Conservation (phyloP, 345 rosid genomes). For the Acer saccharum region DNA sequence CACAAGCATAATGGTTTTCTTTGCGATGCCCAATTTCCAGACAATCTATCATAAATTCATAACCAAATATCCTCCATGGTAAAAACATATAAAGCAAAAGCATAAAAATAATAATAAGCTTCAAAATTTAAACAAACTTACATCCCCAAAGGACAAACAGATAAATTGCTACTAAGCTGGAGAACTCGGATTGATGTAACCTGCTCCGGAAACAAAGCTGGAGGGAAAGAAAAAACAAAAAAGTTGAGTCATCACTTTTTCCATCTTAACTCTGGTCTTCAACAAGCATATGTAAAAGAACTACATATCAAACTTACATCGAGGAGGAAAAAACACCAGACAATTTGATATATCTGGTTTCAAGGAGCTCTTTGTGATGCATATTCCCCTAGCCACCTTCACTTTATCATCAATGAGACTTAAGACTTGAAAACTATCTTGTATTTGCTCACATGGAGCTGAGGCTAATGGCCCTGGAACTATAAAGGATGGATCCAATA, state of each 20-base stretch:
- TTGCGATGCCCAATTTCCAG: not conserved
- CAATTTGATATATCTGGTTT: conserved; percentile 57
- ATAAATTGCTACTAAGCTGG: conserved; percentile 75
- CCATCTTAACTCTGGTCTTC: conserved; percentile 12
- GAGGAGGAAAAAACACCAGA: conserved; percentile 77
- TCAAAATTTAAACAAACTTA: conserved; percentile 40
- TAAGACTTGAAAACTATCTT: conserved; percentile 34
- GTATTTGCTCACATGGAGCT: conserved; percentile 33
- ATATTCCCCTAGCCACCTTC: conserved; percentile 86
- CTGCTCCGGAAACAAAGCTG: conserved; percentile 87
- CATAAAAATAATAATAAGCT: not conserved
- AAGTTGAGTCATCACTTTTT: not conserved
- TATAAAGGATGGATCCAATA: conserved; percentile 71
- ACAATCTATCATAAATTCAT: not conserved
- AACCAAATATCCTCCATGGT: not conserved
- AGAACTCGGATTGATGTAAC: conserved; percentile 66
- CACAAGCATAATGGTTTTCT: not conserved
- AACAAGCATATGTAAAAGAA: conserved; percentile 2
- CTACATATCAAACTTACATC: conserved; percentile 57
- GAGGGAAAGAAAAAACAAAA: conserved; percentile 8
- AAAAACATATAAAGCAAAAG: not conserved
- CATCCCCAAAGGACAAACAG: conserved; percentile 78
- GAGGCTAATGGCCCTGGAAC: conserved; percentile 33
- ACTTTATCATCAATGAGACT: conserved; percentile 37
- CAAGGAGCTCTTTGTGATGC: conserved; percentile 71